Percentiles rank a stretch among this genome's conserved stretches.
These are phyloP conservation scores for Yamadazyma dushanensis DNA, from an alignment of 1,139 yeast genomes.

Conservation along the genomic window DNA sequence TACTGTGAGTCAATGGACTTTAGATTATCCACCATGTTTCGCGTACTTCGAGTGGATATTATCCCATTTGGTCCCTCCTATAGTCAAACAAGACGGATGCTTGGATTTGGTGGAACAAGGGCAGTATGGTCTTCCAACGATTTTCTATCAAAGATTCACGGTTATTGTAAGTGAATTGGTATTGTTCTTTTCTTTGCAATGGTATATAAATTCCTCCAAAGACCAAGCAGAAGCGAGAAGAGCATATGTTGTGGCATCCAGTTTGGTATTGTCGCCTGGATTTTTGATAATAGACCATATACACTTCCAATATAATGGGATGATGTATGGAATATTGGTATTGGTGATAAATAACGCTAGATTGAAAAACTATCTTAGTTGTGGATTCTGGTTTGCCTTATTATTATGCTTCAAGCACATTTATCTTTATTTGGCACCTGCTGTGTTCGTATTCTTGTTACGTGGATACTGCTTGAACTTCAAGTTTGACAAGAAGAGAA, in stretches of 20 bases:
- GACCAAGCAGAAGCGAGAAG: slow-evolving; percentile 38
- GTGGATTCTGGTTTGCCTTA: slow-evolving; percentile 74
- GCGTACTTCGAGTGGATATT: slow-evolving; percentile 90
- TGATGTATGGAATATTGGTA: slow-evolving; percentile 82
- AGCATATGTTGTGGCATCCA: slow-evolving; percentile 76
- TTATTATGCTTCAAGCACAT: slow-evolving; percentile 93
- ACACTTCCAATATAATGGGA: slow-evolving; percentile 93
- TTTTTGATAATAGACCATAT: slow-evolving; percentile 85
- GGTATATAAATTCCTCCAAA: slow-evolving; percentile 58
- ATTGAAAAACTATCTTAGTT: slow-evolving; percentile 52
- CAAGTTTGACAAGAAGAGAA: slow-evolving; percentile 28
- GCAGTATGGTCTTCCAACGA: slow-evolving; percentile 70
- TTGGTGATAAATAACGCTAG: slow-evolving; percentile 73
- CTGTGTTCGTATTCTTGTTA: slow-evolving; percentile 77
- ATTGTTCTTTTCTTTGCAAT: slow-evolving; percentile 68
- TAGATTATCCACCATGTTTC: slow-evolving; percentile 96
- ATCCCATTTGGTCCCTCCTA: slow-evolving; percentile 66
- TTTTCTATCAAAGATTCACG: slow-evolving; percentile 77
- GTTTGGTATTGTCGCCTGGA: slow-evolving; percentile 88
- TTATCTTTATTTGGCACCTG: slow-evolving; percentile 90
- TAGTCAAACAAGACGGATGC: slow-evolving; percentile 74
- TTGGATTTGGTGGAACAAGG: slow-evolving; percentile 69
- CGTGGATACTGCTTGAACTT: slow-evolving; percentile 66
- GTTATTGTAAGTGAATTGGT: slow-evolving; percentile 78
- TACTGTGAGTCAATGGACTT: slow-evolving; percentile 86